A percentile compares a stretch with the other conserved stretches of the same genome.
phyloP scores from a whole-genome alignment of 805 yeast genomes.

The Ogataea trehaloabstinens region DNA sequence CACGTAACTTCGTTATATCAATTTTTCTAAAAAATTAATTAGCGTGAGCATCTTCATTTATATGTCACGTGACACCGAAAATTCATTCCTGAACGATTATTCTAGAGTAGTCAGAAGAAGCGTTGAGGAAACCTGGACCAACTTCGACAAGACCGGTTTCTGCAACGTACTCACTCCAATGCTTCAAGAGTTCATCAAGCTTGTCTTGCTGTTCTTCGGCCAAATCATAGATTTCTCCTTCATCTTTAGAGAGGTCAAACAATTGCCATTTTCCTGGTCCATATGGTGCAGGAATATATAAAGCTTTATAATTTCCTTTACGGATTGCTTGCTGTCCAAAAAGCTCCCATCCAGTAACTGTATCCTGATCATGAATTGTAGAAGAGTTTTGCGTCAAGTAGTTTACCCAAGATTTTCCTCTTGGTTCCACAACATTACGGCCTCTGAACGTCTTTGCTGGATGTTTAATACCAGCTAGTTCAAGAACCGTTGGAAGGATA shows the following conservation, averaged over 20 bases:
- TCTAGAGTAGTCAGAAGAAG: background rate
- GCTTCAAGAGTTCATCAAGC: conserved; percentile 40
- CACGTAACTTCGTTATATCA: too few species aligned
- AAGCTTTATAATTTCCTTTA: conserved; percentile 47
- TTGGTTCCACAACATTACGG: conserved; percentile 40
- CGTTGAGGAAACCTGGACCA: conserved; percentile 4
- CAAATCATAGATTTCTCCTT: conserved; percentile 51
- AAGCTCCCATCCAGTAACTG: conserved; percentile 56
- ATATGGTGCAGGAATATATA: conserved; percentile 47
- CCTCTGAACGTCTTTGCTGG: conserved; percentile 43
- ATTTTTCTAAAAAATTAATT: too few species aligned
- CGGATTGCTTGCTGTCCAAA: conserved; percentile 57
- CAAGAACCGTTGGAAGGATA: conserved; percentile 54
- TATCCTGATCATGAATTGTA: conserved; percentile 39
- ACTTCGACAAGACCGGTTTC: conserved; percentile 47
- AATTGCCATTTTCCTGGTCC: conserved; percentile 52
- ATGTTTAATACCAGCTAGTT: conserved; percentile 43
- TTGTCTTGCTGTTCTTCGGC: conserved; percentile 35
- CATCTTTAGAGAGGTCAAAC: conserved; percentile 36
- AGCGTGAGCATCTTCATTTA: too few species aligned
- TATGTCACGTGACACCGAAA: too few species aligned
- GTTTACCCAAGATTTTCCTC: conserved; percentile 46
- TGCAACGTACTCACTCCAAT: conserved; percentile 52
- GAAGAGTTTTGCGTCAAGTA: conserved; percentile 32
- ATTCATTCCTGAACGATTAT: background rate